Evolutionary conservation across 2,329 filamentous ascomycete species (phyloP), one percentile per base, ranked within the genome.

Genomic region (Lasiodiplodia hormozganensis): DNA sequence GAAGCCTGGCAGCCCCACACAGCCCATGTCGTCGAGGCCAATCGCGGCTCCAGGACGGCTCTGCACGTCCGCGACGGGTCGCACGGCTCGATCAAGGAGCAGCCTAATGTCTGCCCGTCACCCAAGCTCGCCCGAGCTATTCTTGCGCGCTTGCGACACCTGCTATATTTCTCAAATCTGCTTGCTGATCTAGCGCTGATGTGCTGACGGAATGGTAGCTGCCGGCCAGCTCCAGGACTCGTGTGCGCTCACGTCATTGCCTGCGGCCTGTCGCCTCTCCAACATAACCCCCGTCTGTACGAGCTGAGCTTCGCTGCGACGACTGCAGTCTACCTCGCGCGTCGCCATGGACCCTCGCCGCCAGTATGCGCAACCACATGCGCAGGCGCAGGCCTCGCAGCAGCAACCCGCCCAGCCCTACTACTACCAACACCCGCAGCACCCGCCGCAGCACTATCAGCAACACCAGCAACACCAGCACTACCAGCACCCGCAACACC

Each of bases 181-280:
- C 28, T 28, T 21, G n/a, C 31, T 6, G 60, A 47, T 38, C 60
- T 64, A 64, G 60, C 52, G 60, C 60, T 64, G 60, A 64, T 34
- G 60, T 31, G 38, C 43, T 47, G n/a, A 47, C 60, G 47, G 47
- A 23, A 36, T 52, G 47, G 28, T 36, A 36, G 43, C 47, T 49
- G 38, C 38, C 38, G 31, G 57, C 57, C 38, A 25, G 25, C 25
- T 21, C 11, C 47, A 38, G 28, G 23, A 36, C 43, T 16, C 28
- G 43, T 64, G 60, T 38, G 60, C 60, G 60, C 60, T 64, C 60
- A 64, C 60, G 60, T 64, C 60, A 64, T 38, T 51, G 60, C 60
- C 60, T 4, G 23, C 28, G 43, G 16, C 21, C 58, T 21, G 40
- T 18, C 40, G 16, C 57, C 18, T 51, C 58, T 14, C n/a, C n/a